These are phyloP conservation scores for Claviceps citrina DNA, from an alignment of 2,329 filamentous ascomycete genomes.

Conservation along the genomic window DNA sequence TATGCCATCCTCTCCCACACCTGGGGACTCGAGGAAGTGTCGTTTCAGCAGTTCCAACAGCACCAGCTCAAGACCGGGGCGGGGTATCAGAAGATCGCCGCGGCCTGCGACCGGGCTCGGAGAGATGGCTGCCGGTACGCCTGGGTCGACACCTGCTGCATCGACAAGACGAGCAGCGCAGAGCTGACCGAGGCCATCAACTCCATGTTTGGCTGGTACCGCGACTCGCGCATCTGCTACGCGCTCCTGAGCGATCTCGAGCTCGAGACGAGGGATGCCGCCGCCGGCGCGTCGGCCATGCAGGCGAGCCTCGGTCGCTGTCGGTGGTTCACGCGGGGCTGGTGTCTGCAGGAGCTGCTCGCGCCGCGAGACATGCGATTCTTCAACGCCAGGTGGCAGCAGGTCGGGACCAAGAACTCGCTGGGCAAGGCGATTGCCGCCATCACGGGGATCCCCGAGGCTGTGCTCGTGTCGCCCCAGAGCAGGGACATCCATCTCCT, in stretches of 20 bases:
- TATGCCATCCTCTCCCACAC: constrained; percentile 10
- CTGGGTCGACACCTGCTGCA: constrained; percentile 11
- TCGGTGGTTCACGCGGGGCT: constrained; percentile 28
- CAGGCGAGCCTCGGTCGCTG: not conserved
- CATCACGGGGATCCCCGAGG: constrained; percentile 8
- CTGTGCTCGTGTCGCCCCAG: not conserved
- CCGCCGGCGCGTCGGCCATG: too few relatives aligned
- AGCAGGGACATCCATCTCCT: not conserved
- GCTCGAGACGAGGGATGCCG: too few relatives aligned
- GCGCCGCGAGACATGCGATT: constrained; percentile 22
- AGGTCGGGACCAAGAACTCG: constrained; percentile 12
- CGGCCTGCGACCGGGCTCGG: not conserved
- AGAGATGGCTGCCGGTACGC: not conserved
- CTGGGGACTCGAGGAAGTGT: constrained; percentile 6
- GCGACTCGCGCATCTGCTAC: constrained; percentile 2
- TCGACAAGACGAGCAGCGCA: constrained; percentile 7
- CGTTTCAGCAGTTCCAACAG: constrained; percentile 3
- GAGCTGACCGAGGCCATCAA: constrained; percentile 9
- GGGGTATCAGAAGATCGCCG: not conserved
- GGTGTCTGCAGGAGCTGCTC: constrained; percentile 53
- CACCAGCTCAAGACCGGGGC: not conserved
- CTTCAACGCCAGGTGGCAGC: constrained; percentile 15
- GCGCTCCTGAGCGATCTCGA: not conserved
- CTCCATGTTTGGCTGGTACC: constrained; percentile 10
- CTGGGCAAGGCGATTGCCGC: constrained; percentile 9